A percentile compares a stretch with the other conserved stretches of the same genome.
These are phyloP conservation scores for Fragosphaeria purpurea DNA, from an alignment of 2,329 filamentous ascomycete genomes.

Conservation along the genomic window DNA sequence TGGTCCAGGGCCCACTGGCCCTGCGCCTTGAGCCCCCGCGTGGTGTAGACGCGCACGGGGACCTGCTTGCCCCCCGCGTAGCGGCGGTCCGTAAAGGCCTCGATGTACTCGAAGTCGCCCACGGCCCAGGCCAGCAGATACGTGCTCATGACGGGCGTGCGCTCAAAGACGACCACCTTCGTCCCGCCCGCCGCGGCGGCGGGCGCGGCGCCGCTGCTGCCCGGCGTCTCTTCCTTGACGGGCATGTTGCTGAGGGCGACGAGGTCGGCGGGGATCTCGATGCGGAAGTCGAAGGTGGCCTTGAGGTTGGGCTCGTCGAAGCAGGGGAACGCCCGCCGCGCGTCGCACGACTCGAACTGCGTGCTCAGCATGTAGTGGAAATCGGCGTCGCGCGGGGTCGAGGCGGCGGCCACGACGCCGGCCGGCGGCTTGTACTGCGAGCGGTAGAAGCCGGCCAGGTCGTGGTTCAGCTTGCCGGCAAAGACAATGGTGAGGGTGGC, in stretches of 20 bases:
- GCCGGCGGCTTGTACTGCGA: constrained; percentile 63
- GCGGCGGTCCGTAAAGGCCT: constrained; percentile 77
- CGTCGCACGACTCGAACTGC: constrained; percentile 95
- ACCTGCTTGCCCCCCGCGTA: constrained; percentile 78
- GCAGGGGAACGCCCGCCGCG: constrained; percentile 88
- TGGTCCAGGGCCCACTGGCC: constrained; percentile 83
- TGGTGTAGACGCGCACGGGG: constrained; percentile 92
- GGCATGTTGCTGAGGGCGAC: constrained; percentile 95
- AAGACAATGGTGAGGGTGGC: constrained; percentile 54
- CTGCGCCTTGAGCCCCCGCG: constrained; percentile 85
- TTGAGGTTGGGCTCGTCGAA: constrained; percentile 98
- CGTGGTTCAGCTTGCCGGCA: constrained; percentile 73
- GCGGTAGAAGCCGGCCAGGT: constrained; percentile 95
- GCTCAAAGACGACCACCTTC: constrained; percentile 69
- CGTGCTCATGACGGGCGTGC: constrained; percentile 83
- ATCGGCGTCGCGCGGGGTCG: constrained; percentile 64
- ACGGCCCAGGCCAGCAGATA: constrained; percentile 89
- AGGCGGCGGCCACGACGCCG: constrained; percentile 53
- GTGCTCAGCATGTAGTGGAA: constrained; percentile 79
- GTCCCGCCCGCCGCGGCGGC: constrained; percentile 40
- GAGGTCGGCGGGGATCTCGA: constrained; percentile 83
- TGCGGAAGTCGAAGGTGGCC: constrained; percentile 86
- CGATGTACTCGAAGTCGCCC: constrained; percentile 94
- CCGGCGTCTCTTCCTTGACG: constrained; percentile 53
- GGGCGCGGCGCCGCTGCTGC: no score